Conservation (phyloP, 2,329 filamentous ascomycete genomes). For the Fusarium newnesense region DNA sequence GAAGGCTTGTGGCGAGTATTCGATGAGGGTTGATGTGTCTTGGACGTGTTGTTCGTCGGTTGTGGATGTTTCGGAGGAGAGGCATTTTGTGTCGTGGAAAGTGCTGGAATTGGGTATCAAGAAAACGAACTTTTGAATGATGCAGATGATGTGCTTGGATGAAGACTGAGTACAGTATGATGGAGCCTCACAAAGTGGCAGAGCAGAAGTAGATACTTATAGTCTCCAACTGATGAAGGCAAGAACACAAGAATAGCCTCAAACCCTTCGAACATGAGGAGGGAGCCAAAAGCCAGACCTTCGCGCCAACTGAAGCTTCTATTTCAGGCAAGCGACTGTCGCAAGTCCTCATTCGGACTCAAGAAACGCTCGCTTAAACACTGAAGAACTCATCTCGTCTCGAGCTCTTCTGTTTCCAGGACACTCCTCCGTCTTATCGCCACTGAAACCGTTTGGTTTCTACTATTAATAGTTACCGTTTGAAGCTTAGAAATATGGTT, state of each 20-base stretch:
- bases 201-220: rapidly evolving
- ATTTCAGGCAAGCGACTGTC: neutral
- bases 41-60: neutral
- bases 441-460: slow-evolving; percentile 9
- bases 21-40: slow-evolving; percentile 4
- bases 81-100: neutral
- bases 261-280: neutral
- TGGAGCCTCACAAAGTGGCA: rapidly evolving
- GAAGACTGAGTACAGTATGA: neutral
- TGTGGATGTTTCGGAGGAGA: neutral
- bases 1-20: neutral
- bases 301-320: neutral
- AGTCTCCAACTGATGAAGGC: neutral
- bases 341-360: neutral
- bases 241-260: slow-evolving; percentile 1
- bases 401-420: neutral
- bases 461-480: slow-evolving; percentile 3
- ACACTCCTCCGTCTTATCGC: neutral
- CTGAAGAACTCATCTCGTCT: neutral
- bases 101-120: neutral
- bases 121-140: rapidly evolving
- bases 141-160: rapidly evolving
- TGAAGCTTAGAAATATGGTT: neutral
- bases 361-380: neutral
- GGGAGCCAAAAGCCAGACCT: rapidly evolving